These are phyloP conservation scores for Diaporthe batatas DNA, from an alignment of 2,329 filamentous ascomycete species.

Conservation along the genomic window DNA sequence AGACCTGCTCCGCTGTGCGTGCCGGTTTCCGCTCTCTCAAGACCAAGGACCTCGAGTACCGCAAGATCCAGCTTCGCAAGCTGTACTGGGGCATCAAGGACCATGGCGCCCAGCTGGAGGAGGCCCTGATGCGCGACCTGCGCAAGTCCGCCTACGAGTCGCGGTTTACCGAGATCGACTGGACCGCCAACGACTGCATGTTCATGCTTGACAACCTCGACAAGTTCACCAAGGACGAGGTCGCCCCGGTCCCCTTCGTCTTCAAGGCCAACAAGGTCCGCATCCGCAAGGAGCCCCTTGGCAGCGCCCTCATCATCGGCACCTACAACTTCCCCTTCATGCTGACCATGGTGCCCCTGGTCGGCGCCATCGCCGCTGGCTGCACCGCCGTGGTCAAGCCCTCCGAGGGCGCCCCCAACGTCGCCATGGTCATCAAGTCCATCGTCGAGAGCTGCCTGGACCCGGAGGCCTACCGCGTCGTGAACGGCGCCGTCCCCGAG, in stretches of 20 bases:
- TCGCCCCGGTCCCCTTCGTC: constrained; percentile 74
- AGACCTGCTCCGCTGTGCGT: constrained; percentile 71
- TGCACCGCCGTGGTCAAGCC: constrained; percentile 94
- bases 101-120: constrained; percentile 77
- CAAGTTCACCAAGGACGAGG: constrained; percentile 87
- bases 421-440: constrained; percentile 83
- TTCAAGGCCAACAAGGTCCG: constrained; percentile 79
- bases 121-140: constrained; percentile 83
- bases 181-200: constrained; percentile 84
- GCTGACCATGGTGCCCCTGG: constrained; percentile 80
- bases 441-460: constrained; percentile 84
- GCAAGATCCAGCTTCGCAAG: constrained; percentile 88
- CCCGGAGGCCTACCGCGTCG: constrained; percentile 77
- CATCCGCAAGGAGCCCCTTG: constrained; percentile 89
- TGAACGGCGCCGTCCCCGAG: constrained; percentile 87
- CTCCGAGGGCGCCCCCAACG: constrained; percentile 82
- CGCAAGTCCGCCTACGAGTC: constrained; percentile 83
- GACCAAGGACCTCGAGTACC: constrained; percentile 86
- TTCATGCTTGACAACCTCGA: constrained; percentile 83
- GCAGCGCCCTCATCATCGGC: constrained; percentile 86
- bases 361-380: constrained; percentile 92
- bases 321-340: constrained; percentile 96
- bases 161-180: constrained; percentile 79
- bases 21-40: constrained; percentile 81
- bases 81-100: constrained; percentile 95